A percentile compares a stretch with the other conserved stretches of the same genome.
Evolutionary conservation across 352 stramenopile genomes (phyloP).

Genomic region (Pythium sukuiense): DNA sequence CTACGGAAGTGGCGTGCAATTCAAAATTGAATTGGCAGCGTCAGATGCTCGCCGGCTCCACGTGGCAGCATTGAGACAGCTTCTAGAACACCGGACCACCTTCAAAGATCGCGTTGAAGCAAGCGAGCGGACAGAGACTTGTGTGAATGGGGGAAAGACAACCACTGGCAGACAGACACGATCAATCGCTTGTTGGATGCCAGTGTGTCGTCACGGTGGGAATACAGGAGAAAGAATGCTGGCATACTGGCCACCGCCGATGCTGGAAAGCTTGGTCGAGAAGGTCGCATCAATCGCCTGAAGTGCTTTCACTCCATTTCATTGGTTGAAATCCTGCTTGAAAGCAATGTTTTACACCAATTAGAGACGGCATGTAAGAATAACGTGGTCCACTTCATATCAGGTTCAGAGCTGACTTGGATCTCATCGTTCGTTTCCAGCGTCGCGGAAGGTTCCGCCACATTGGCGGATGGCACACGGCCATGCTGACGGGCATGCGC

Average conservation of each 20-base stretch:
- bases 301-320: too few species aligned
- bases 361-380: not conserved
- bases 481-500: not conserved
- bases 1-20: slow-evolving; percentile 11
- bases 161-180: too few species aligned
- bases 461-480: not conserved
- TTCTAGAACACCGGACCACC: slow-evolving; percentile 23
- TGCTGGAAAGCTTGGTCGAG: too few species aligned
- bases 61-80: slow-evolving; percentile 12
- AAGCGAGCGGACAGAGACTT: not conserved
- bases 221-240: too few species aligned
- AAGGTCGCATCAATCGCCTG: too few species aligned
- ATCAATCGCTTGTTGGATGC: too few species aligned
- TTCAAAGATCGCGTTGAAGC: not conserved
- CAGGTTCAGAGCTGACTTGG: too few species aligned
- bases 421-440: not conserved
- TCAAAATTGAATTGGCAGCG: slow-evolving; percentile 27
- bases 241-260: too few species aligned
- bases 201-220: too few species aligned
- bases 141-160: too few species aligned
- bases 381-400: not conserved
- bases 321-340: not conserved
- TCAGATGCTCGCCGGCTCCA: slow-evolving; percentile 9
- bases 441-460: not conserved
- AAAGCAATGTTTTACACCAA: not conserved